A percentile compares a stretch with the other conserved stretches of the same genome.
phyloP scores from a whole-genome alignment of 345 rosid genomes.

The Boechera retrofracta region DNA sequence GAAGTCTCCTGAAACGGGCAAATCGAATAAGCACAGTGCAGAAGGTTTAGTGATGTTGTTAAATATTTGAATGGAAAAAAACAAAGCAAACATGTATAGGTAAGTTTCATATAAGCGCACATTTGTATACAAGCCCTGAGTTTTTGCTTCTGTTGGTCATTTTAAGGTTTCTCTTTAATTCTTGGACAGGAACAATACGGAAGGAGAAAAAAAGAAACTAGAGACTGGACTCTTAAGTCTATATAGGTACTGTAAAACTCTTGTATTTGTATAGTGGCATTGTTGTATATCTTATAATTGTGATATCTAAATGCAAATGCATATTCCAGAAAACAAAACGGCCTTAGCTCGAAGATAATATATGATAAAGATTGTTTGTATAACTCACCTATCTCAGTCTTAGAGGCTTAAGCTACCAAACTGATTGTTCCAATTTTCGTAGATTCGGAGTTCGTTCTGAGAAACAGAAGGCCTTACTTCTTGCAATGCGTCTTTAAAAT shows the following conservation, averaged over 20 bases:
- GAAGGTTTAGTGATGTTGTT: conserved; percentile 47
- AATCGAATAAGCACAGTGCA: conserved; percentile 46
- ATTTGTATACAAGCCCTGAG: not conserved
- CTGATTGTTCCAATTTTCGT: conserved; percentile 90
- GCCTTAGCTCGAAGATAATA: conserved; percentile 21
- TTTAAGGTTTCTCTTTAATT: conserved; percentile 9
- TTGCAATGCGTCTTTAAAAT: conserved; percentile 76
- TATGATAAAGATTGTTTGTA: conserved; percentile 24
- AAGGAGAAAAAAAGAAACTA: conserved; percentile 3
- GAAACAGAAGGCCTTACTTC: conserved; percentile 97
- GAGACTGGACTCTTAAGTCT: conserved; percentile 33
- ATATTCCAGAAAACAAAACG: conserved; percentile 26
- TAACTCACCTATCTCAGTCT: conserved; percentile 38
- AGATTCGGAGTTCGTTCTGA: conserved; percentile 67
- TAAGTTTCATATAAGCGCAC: not conserved
- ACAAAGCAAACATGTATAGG: conserved; percentile 36
- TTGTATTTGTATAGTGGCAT: conserved; percentile 26
- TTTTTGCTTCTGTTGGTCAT: conserved; percentile 10
- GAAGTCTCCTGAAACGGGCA: conserved; percentile 68
- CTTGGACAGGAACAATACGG: conserved; percentile 4
- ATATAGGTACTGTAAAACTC: conserved; percentile 32
- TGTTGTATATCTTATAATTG: conserved; percentile 38
- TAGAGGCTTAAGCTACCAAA: conserved; percentile 83
- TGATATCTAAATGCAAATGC: conserved; percentile 21
- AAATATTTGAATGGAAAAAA: not conserved